Evolutionary conservation across 768 basidiomycete species (phyloP).

Genomic region (Mycena polygramma): DNA sequence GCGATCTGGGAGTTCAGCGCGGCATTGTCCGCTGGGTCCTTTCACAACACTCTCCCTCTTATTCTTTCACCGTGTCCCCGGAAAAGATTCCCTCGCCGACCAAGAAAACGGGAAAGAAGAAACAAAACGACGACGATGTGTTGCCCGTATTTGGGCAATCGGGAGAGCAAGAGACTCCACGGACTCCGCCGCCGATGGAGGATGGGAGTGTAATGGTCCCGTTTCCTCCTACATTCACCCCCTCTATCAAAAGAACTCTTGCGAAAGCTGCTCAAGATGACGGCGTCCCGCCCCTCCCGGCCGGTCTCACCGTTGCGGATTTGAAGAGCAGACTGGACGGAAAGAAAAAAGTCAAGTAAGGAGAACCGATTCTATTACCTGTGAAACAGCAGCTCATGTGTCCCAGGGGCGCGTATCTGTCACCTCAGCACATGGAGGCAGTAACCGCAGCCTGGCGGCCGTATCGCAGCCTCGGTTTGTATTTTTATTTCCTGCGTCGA

Average conservation of each 20-base stretch:
- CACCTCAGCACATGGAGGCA: conserved; percentile 85
- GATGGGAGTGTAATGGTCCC: conserved; percentile 47
- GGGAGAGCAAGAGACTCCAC: conserved; percentile 14
- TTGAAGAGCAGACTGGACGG: conserved; percentile 73
- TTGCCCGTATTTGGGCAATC: conserved; percentile 47
- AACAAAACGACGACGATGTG: conserved; percentile 45
- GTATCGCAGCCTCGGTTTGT: conserved; percentile 80
- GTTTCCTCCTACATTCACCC: conserved; percentile 74
- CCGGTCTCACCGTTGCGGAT: conserved; percentile 66
- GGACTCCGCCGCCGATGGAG: conserved; percentile 41
- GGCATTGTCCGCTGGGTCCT: conserved; percentile 79
- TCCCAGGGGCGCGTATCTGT: conserved; percentile 76
- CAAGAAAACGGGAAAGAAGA: conserved; percentile 38
- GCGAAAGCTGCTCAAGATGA: conserved; percentile 48
- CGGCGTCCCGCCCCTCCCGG: conserved; percentile 60
- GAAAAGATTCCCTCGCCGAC: conserved; percentile 17
- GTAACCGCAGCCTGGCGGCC: conserved; percentile 85
- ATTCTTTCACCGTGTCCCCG: conserved; percentile 63
- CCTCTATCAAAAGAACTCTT: conserved; percentile 72
- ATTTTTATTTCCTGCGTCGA: neutral
- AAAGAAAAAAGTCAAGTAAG: conserved; percentile 82
- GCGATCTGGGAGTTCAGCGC: conserved; percentile 88
- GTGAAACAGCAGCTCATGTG: conserved; percentile 4
- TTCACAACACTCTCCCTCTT: conserved; percentile 67
- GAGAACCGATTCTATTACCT: neutral